Evolutionary conservation across 2,329 filamentous ascomycete genomes (phyloP).

Genomic region (Curvularia sp.): DNA sequence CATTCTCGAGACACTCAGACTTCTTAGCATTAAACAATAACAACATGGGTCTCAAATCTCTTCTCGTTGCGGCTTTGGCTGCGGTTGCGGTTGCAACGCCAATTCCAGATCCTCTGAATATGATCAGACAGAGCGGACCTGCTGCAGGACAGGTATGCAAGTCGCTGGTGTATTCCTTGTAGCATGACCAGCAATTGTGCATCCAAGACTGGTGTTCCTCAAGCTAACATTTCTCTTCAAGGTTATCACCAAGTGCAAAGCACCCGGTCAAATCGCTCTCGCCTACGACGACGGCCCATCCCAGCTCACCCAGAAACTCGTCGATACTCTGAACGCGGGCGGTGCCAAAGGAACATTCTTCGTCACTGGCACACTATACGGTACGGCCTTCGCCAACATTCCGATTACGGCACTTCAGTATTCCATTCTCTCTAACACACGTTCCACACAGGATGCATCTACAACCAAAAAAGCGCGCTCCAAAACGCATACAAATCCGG

Average conservation of each 20-base stretch:
- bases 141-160: conserved; percentile 32
- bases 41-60: conserved; percentile 35
- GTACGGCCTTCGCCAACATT: conserved; percentile 8
- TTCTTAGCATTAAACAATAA: conserved; percentile 2
- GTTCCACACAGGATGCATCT: conserved; percentile 41
- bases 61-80: conserved; percentile 32
- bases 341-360: conserved; percentile 49
- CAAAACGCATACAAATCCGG: conserved; percentile 44
- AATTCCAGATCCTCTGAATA: conserved; percentile 35
- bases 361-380: conserved; percentile 43
- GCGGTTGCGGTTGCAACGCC: conserved; percentile 33
- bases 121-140: conserved; percentile 39
- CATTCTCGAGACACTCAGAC: not conserved
- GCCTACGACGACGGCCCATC: conserved; percentile 50
- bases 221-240: conserved; percentile 1
- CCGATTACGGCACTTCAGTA: no score
- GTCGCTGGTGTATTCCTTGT: not conserved
- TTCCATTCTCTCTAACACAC: not conserved
- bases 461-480: conserved; percentile 42
- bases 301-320: conserved; percentile 45
- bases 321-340: conserved; percentile 40
- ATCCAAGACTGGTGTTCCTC: not conserved
- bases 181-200: not conserved
- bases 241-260: conserved; percentile 42
- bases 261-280: conserved; percentile 41